A percentile compares a stretch with the other conserved stretches of the same genome.
Conservation (phyloP, 2,329 filamentous ascomycete genomes). For the Rutstroemia sp. region DNA sequence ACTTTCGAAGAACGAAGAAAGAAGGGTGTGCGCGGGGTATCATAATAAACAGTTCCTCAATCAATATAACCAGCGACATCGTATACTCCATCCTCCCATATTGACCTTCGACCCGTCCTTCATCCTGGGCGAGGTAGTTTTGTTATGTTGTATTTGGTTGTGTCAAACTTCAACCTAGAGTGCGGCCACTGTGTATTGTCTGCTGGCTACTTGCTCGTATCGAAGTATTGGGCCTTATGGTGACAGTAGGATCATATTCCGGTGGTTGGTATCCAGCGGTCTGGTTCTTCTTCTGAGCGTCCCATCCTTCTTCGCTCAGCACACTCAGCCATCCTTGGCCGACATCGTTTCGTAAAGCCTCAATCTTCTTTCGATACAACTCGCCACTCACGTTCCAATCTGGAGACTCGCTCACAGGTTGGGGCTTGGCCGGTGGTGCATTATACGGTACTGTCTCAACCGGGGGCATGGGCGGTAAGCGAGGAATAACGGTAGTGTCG, state of each 20-base stretch:
- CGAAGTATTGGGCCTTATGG: slow-evolving; percentile 25
- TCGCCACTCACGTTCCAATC: slow-evolving; percentile 66
- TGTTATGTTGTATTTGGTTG: background rate
- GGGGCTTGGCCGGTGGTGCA: slow-evolving; percentile 17
- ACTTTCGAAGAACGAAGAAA: slow-evolving; percentile 2
- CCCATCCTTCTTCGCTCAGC: slow-evolving; percentile 69
- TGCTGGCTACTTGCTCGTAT: slow-evolving; percentile 28
- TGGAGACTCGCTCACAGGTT: slow-evolving; percentile 28
- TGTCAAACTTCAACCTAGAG: slow-evolving; percentile 24
- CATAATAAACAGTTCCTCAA: slow-evolving; percentile 9
- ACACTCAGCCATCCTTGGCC: slow-evolving; percentile 83
- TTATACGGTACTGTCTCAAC: slow-evolving; percentile 24
- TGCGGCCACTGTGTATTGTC: slow-evolving; percentile 29
- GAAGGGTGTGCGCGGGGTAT: slow-evolving; percentile 6
- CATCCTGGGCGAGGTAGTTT: background rate
- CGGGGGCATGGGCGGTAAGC: slow-evolving; percentile 23
- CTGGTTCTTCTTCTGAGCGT: slow-evolving; percentile 29
- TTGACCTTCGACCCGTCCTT: background rate
- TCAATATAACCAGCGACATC: background rate
- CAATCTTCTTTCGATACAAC: slow-evolving; percentile 80
- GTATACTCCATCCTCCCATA: background rate
- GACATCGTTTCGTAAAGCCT: slow-evolving; percentile 75
- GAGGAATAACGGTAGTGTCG: slow-evolving; percentile 24
- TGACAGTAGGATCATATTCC: slow-evolving; percentile 25
- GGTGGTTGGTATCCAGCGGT: slow-evolving; percentile 18